A percentile compares a stretch with the other conserved stretches of the same genome.
Evolutionary conservation across 2,329 filamentous ascomycete genomes (phyloP).

Genomic region (Raffaelea albimanens): DNA sequence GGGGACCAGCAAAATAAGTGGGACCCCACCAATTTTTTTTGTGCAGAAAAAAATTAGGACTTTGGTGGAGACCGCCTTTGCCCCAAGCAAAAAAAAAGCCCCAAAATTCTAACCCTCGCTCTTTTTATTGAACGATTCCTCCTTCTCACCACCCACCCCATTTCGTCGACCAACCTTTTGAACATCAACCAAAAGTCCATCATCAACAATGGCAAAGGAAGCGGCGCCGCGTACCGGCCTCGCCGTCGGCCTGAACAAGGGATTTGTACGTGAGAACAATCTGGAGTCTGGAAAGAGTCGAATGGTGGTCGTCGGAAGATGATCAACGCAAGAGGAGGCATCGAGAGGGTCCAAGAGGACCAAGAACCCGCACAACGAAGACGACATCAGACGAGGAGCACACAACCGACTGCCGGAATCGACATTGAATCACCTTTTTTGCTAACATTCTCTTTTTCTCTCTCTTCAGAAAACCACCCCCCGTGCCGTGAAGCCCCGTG

Average conservation of each 20-base stretch:
- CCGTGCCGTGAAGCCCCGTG: constrained; percentile 66
- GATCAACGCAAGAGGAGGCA: too few relatives aligned
- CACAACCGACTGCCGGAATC: too few relatives aligned
- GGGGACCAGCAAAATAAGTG: too few relatives aligned
- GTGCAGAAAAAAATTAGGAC: not conserved
- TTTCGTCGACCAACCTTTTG: not conserved
- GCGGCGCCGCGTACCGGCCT: constrained; percentile 47
- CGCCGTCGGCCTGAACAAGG: constrained; percentile 51
- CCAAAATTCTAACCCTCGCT: not conserved
- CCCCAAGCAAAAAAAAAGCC: too few relatives aligned
- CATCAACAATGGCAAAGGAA: constrained; percentile 48
- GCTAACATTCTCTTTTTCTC: constrained; percentile 31
- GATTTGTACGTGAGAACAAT: constrained; percentile 12
- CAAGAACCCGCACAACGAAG: not conserved
- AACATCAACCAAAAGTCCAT: constrained; percentile 19
- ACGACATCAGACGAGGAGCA: not conserved
- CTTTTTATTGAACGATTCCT: constrained; percentile 1
- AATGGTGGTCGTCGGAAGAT: too few relatives aligned
- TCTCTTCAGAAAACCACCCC: constrained; percentile 66
- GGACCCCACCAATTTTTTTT: not conserved
- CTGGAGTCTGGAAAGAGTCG: not conserved
- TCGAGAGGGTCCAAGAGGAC: too few relatives aligned
- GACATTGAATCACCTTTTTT: too few relatives aligned
- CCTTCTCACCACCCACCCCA: constrained; percentile 9
- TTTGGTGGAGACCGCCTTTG: too few relatives aligned